Percentiles rank a stretch among this genome's conserved stretches.
Evolutionary conservation across 2,329 filamentous ascomycete species (phyloP).

Genomic region (Pseudocercospora vitis): DNA sequence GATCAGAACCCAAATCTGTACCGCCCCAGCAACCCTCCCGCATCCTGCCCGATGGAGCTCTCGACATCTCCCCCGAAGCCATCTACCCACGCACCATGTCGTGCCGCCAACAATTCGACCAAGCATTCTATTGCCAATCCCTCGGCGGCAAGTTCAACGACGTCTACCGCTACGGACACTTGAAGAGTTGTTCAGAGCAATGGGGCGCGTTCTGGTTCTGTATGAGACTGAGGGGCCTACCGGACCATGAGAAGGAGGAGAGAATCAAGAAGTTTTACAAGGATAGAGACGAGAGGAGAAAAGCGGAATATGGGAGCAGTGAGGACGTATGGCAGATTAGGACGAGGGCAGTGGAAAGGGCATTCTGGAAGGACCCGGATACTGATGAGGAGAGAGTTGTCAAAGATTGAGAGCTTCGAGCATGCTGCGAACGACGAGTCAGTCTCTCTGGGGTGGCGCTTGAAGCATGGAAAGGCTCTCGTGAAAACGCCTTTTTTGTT

Average conservation of each 20-base stretch:
- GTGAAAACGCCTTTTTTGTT: too few relatives aligned
- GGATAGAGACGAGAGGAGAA: slow-evolving; percentile 15
- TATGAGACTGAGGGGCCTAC: slow-evolving; percentile 74
- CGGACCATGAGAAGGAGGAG: slow-evolving; percentile 59
- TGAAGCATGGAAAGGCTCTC: neutral
- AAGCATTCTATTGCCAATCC: slow-evolving; percentile 90
- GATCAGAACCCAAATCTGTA: slow-evolving; percentile 13
- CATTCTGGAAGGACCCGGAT: slow-evolving; percentile 43
- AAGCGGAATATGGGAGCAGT: slow-evolving; percentile 66
- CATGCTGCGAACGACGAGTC: neutral
- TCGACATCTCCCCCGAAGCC: slow-evolving; percentile 56
- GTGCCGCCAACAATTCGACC: slow-evolving; percentile 87
- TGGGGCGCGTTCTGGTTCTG: slow-evolving; percentile 98
- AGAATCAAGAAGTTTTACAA: slow-evolving; percentile 55
- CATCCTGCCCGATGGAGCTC: slow-evolving; percentile 31
- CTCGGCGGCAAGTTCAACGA: slow-evolving; percentile 88
- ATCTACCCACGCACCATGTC: slow-evolving; percentile 80
- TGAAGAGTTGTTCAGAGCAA: slow-evolving; percentile 76
- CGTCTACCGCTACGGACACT: slow-evolving; percentile 79
- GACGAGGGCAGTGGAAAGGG: slow-evolving; percentile 57
- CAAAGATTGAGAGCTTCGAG: neutral
- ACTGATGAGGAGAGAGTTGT: slow-evolving; percentile 25
- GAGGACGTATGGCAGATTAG: slow-evolving; percentile 88
- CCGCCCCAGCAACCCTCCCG: slow-evolving; percentile 23
- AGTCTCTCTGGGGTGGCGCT: too few relatives aligned